phyloP scores from a whole-genome alignment of 441 rosid genomes.

The Geranium incanum region DNA sequence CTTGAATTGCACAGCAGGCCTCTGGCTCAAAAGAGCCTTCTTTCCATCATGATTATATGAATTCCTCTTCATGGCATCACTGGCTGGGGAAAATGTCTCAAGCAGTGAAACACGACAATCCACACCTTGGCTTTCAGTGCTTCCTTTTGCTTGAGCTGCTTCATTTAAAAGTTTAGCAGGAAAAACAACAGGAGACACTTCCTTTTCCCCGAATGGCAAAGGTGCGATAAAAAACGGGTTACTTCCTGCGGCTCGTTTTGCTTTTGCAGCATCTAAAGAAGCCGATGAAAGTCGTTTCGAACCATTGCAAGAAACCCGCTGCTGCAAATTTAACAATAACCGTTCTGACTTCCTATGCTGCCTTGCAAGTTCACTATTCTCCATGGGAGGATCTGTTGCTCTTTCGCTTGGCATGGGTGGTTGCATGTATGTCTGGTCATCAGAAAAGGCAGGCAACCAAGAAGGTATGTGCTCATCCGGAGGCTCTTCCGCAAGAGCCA shows the following conservation, averaged over 20 bases:
- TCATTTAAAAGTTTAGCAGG: conserved; percentile 44
- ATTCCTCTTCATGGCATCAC: conserved; percentile 37
- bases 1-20: conserved; percentile 58
- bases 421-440: conserved; percentile 33
- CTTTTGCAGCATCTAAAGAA: conserved; percentile 30
- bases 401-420: conserved; percentile 27
- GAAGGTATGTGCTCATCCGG: conserved; percentile 66
- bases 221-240: conserved; percentile 76
- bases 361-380: conserved; percentile 29
- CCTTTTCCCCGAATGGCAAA: conserved; percentile 51
- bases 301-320: conserved; percentile 35
- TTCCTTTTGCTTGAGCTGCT: conserved; percentile 26
- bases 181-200: conserved; percentile 39
- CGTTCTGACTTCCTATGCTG: conserved; percentile 28
- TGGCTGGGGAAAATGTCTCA: conserved; percentile 49
- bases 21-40: conserved; percentile 34
- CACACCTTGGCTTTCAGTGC: conserved; percentile 28
- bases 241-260: conserved; percentile 31
- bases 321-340: conserved; percentile 38
- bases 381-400: conserved; percentile 26
- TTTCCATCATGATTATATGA: conserved; percentile 36
- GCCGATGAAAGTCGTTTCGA: conserved; percentile 38
- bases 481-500: conserved; percentile 49
- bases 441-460: conserved; percentile 83
- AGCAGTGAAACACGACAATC: conserved; percentile 33